Conservation (phyloP, 495 filamentous ascomycete genomes). For the Astrocystis sublimbata region DNA sequence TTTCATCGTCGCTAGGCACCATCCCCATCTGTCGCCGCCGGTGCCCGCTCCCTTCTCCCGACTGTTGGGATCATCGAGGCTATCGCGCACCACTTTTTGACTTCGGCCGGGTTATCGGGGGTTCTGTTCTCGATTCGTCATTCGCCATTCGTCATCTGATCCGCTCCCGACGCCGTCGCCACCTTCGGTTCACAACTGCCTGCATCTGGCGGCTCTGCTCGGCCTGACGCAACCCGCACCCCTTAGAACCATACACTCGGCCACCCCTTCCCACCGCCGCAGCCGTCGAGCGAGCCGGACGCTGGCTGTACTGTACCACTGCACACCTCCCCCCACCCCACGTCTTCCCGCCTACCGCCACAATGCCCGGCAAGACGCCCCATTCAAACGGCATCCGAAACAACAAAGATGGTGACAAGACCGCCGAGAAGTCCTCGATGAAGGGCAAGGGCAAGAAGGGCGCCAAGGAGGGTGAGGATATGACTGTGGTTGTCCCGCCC, state of each 20-base stretch:
- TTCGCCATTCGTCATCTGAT: too few species aligned
- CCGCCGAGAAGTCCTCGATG: conserved; percentile 60
- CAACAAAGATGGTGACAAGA: conserved; percentile 80
- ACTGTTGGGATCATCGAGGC: neutral
- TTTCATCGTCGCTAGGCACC: neutral
- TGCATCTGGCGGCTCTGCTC: neutral
- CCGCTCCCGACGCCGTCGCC: neutral
- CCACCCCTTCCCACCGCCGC: conserved; percentile 14
- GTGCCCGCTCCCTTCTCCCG: neutral
- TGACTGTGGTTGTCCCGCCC: conserved; percentile 84
- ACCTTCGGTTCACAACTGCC: neutral
- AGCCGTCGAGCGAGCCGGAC: conserved; percentile 23
- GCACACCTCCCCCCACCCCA: neutral
- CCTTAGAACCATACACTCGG: conserved; percentile 19
- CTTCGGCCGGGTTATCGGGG: neutral
- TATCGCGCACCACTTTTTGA: conserved; percentile 2
- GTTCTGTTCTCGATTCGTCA: conserved; percentile 10
- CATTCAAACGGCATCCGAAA: conserved; percentile 72
- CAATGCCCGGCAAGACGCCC: conserved; percentile 66
- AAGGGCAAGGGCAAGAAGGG: conserved; percentile 68
- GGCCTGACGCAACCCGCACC: conserved; percentile 35
- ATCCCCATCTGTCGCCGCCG: neutral
- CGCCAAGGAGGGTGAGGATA: conserved; percentile 63
- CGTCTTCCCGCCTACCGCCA: conserved; percentile 22
- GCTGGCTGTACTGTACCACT: conserved; percentile 12